Evolutionary conservation across 768 basidiomycete genomes (phyloP), one percentile per base, ranked within the genome.

Genomic region (Boletus huronensis): DNA sequence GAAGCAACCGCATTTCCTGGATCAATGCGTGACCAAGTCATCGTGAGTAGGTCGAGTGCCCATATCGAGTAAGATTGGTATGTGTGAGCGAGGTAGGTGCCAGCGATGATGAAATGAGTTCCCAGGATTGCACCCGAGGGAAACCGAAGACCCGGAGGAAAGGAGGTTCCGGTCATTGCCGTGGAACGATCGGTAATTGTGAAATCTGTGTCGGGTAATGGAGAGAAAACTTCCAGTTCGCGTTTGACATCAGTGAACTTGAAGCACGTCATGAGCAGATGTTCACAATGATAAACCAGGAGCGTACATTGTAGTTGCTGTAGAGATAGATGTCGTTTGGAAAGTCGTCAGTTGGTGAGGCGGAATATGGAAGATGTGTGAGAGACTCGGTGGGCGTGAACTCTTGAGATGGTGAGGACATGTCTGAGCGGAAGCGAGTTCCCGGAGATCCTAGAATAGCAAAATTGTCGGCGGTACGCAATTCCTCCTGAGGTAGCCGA

Each of bases 51-150:
- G 68, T 99, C 90, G 42, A 99, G 83, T 1, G 91, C 90, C 95
- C 95, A 99, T 54, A 98, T 89, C 10, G 93, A 94, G 71, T 94
- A 99, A 26, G 91, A 92, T 65, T 96, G 94, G 62, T 90, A 91
- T 39, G 88, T 87, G 65, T 94, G 90, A 1, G 95, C 93, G 54
- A 99, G 87, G 67, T 97, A 97, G 19, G 93, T 96, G 29, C 96
- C 96, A 9, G 93, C 93, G 49, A 98, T 87, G 70, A 99, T 88
- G 67, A 99, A 82, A 69, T 93, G 85, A 31, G 84, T 85, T 29
- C 95, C 97, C 7, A 97, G 75, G 57, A 98, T 85, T 31, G 93
- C 92, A 19, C 95, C 96, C 0, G 93, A 90, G 6, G 96, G 96
- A 75, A 99, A 99, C 9, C 96, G 88, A 41, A 98, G 82, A 13